Conservation (phyloP, 805 yeast species). For the Cyberlindnera xylosilytica region DNA sequence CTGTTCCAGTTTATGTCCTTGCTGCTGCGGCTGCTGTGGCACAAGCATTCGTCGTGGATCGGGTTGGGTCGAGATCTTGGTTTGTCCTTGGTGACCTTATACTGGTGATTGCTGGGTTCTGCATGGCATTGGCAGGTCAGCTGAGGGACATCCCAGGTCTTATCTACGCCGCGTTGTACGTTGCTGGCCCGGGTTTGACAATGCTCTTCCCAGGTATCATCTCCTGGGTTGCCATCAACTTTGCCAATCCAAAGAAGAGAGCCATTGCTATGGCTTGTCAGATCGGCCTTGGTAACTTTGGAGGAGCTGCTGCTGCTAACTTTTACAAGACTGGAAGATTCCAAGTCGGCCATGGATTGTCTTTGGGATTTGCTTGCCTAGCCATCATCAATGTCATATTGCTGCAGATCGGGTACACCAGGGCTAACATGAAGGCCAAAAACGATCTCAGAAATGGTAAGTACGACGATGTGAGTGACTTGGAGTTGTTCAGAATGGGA, state of each 20-base stretch:
- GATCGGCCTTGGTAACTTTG: conserved; percentile 38
- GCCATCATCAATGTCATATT: conserved; percentile 28
- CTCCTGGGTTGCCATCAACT: conserved; percentile 38
- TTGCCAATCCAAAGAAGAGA: conserved; percentile 35
- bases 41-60: conserved; percentile 18
- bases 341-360: conserved; percentile 33
- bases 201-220: conserved; percentile 34
- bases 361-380: conserved; percentile 32
- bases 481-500: conserved; percentile 38
- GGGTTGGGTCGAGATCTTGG: conserved; percentile 29
- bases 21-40: conserved; percentile 14
- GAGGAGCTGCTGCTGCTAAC: conserved; percentile 36
- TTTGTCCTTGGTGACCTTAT: conserved; percentile 27
- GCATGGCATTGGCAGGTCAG: conserved; percentile 28
- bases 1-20: conserved; percentile 18
- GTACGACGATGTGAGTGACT: conserved; percentile 28
- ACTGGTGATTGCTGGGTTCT: conserved; percentile 35
- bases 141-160: conserved; percentile 25
- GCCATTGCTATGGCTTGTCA: conserved; percentile 39
- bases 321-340: conserved; percentile 32
- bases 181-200: conserved; percentile 32
- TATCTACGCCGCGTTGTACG: conserved; percentile 32
- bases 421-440: conserved; percentile 27
- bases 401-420: conserved; percentile 24
- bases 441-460: conserved; percentile 30